Base-by-base conservation (phyloP, 768 basidiomycete species). In the Austroboletus eburneus region DNA sequence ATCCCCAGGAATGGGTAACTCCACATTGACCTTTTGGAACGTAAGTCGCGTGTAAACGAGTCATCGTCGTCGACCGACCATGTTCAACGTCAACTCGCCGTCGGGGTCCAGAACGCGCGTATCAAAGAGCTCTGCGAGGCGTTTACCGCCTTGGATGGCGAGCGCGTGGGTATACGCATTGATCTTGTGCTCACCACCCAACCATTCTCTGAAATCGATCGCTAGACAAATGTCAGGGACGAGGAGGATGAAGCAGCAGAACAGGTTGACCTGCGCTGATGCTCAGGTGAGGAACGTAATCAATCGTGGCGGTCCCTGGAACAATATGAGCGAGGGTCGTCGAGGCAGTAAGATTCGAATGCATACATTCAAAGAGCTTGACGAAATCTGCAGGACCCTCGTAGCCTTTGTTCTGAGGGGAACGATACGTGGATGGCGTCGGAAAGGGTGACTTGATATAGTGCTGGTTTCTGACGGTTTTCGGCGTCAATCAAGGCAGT, bases 171-270 rank as follows among this genome's bases (percentile, higher is more conserved):
- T 87, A 61, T 91, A 91, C 8, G 68, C 66, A 52, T 77, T 79
- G 48, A 93, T 92, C 37, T 71, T 73, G 21, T 75, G 63, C 62
- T 93, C 90, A 6, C 91, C 89, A 1, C 91, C 90, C 2, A 91
- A 64, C 69, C 77, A 77, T 48, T 74, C 58, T 23, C 91, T 78
- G 67, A 92, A 92, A 24, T 81, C 76, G 5, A 91, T 61, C 1
- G 89, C 90, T 82, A 42, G 18, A 18, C 22, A 13, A 23, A 43
- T n/a, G 23, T 55, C 41, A 49, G 56, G 35, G 39, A 36, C 35
- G 39, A 44, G 1, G 13, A 22, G 9, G n/a, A 12, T 16, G 34
- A 18, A 30, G 21, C n/a, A 40, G 14, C 21, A 35, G 34, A 7
- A 23, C 4, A 42, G 24, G 5, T 49, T 46, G 43, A 81, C 83